These are phyloP conservation scores for Boletus speciosus DNA, from an alignment of 768 basidiomycete genomes.

Conservation along the genomic window DNA sequence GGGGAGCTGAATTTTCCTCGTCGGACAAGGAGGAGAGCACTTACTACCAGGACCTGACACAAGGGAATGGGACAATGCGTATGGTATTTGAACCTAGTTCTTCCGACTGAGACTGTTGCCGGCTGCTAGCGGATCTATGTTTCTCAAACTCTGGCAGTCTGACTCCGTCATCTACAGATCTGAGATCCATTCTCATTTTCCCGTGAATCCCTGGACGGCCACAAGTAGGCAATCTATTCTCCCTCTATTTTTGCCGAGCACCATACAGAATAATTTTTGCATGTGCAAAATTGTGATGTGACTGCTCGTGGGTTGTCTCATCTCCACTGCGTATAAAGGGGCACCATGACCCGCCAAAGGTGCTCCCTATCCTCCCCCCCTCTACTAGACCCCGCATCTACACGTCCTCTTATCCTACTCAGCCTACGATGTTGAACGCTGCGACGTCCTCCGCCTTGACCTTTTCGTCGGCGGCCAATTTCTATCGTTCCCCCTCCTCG, in stretches of 20 bases:
- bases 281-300: conserved; percentile 20
- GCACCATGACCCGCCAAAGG: conserved; percentile 4
- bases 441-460: conserved; percentile 30
- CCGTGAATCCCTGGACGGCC: conserved; percentile 34
- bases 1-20: conserved; percentile 7
- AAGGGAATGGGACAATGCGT: conserved; percentile 10
- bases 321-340: conserved; percentile 32
- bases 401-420: neutral
- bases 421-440: conserved; percentile 29
- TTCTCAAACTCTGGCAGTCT: conserved; percentile 27
- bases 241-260: conserved; percentile 32
- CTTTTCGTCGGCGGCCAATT: conserved; percentile 31
- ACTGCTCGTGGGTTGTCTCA: conserved; percentile 23
- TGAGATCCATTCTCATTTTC: conserved; percentile 30
- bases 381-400: neutral
- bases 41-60: conserved; percentile 1
- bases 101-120: conserved; percentile 19
- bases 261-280: conserved; percentile 27
- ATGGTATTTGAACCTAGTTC: conserved; percentile 17
- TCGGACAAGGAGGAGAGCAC: neutral
- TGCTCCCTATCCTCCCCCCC: conserved; percentile 1
- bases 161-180: conserved; percentile 30
- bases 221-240: conserved; percentile 31
- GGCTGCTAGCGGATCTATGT: conserved; percentile 30
- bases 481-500: conserved; percentile 32